Base-by-base conservation (phyloP, 352 stramenopile genomes). In the Pythium dissotocum region DNA sequence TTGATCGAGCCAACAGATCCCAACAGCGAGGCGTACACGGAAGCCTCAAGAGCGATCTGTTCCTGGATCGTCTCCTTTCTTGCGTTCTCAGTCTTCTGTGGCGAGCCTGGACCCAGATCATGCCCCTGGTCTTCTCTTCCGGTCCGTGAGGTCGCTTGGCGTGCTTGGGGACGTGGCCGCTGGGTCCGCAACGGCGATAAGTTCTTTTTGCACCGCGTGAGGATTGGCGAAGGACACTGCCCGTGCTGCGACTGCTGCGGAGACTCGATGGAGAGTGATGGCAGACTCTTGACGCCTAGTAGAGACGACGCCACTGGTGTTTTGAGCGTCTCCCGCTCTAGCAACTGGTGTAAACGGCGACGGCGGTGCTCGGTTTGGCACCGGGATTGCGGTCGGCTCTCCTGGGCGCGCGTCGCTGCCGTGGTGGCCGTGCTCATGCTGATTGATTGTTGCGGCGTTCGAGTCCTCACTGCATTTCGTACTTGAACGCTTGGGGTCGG, bases 231-330 rank as follows among this genome's bases (percentile, higher is more conserved):
- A 35, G 35, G 42, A 57, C 57, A 64, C 4, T 57, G 10, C 7
- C 26, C 30, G 28, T 57, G 21, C n/a, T 33, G 40, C 3, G 14
- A 30, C 53, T n/a, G 44, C 56, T 14, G 32, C 24, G 38, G 9
- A 28, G 28, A 42, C 46, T 68, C 42, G 6, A 72, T 9, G 1
- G 63, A 24, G 7, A 87, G 55, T 14, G 73, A 73, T 2, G 75
- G 77, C 6, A 89, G 56, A 48, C 72, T 89, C 52, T 71, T 78
- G 4, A 46, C 61, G 2, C 57, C 71, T 62, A 69, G 67, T 8
- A 83, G 33, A 2, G 36, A 32, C 6, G 36, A 46, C 4, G 56
- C 4, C 13, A 54, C 36, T 2, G 57, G 58, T 7, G 57, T 30
- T 42, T 58, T 67, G 54, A 38, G 46, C 3, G 60, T 52, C 33